Evolutionary conservation across 2,329 filamentous ascomycete species (phyloP), one percentile per base, ranked within the genome.

Genomic region (Cladosporium oxysporum): DNA sequence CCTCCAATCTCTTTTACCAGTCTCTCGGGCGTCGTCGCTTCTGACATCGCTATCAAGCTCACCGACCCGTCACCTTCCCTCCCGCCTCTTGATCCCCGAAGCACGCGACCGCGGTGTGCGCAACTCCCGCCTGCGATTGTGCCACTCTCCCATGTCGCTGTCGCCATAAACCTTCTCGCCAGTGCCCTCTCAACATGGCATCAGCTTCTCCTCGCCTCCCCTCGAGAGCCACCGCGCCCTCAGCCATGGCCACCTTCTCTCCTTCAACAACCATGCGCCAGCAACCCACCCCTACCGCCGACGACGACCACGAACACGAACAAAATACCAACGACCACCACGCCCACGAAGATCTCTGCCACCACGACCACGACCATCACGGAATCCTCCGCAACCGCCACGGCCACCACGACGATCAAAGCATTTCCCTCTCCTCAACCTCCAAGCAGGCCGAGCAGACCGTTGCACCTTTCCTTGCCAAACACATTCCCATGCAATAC

Each of bases 401-500:
- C 53, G 66, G 71, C 31, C 67, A 70, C 37, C 50, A 64, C 37
- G 70, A 72, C 35, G 75, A 76, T 41, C 67, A 71, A 57, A 74
- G 71, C 69, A 78, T 81, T 67, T 77, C 79, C 68, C 76, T 79
- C 52, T 78, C 81, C 44, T 76, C 81, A 26, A 76, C 79, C 55
- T 81, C 82, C 33, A 89, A 89, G 70, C 85, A 92, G 65, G 90
- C 91, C 69, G 87, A 88, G 73, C 88, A 92, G 80, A 91, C 91
- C 66, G 88, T 97, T 69, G 90, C 90, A 41, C 93, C 94, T 1
- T 98, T 97, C 76, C 87, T 98, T 63, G 89, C 91, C 71, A 91
- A 93, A 76, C 93, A 98, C 75, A 96, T 97, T 59, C 94, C 94
- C 2, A 87, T 88, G 68, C 86, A 95, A 73, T 97, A 98, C 79